Evolutionary conservation across 192 early-diverging fungal species (phyloP), one percentile per base, ranked within the genome.

Genomic region (Gryganskiella cystojenkinii): DNA sequence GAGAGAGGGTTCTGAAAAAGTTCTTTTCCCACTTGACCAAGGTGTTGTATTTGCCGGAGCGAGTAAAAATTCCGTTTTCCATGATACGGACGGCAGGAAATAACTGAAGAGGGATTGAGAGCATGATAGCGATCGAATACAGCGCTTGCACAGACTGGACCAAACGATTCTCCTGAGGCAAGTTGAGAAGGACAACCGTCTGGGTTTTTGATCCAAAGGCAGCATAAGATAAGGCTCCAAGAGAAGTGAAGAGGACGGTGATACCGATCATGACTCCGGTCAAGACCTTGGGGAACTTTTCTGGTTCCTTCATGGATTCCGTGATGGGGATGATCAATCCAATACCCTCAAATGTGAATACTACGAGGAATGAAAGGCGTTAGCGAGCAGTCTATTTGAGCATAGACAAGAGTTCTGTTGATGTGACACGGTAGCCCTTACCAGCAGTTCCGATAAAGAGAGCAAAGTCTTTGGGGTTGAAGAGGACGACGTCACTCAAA

Each of bases 371-470:
- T 45, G 22, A n/a, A 15, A 22, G 24, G 3, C n/a, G 10, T 14
- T 43, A 10, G 4, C 11, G 56, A 3, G 19, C 15, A 15, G 24
- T 30, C n/a, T n/a, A n/a, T n/a, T n/a, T n/a, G n/a, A n/a, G n/a
- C n/a, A n/a, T n/a, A n/a, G n/a, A n/a, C n/a, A n/a, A n/a, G n/a
- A n/a, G n/a, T n/a, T n/a, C n/a, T n/a, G n/a, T n/a, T n/a, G n/a
- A n/a, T 52, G 49, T 19, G 1, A 50, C 7, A 1, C 94, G 92
- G 59, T 95, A 94, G 94, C 91, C 88, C 83, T 91, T 96, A 58
- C 96, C 93, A 42, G 97, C 97, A 15, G 97, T 99, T 56, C 97
- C 97, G 45, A 99, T 91, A 67, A 97, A 96, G 47, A 97, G 79
- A 27, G 94, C 87, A 67, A 96, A 97, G 45, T 88, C 87, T 58